Conservation (phyloP, 2,329 filamentous ascomycete species). For the Diplodia mutila region DNA sequence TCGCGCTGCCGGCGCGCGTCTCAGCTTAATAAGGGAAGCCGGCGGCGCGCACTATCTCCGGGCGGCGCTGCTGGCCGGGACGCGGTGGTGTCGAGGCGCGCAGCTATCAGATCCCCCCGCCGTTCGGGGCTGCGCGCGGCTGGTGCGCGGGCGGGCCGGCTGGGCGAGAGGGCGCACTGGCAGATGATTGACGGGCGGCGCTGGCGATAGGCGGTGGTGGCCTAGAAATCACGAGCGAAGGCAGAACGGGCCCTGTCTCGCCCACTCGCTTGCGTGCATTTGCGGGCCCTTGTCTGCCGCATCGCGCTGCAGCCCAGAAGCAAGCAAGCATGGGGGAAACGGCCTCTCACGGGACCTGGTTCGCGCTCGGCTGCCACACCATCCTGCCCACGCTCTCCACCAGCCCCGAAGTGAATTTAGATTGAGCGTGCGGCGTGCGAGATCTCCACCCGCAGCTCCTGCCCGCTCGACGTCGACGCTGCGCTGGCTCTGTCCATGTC, state of each 20-base stretch:
- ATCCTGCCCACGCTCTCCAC: conserved; percentile 15
- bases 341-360: conserved; percentile 24
- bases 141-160: conserved; percentile 20
- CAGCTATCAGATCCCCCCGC: conserved; percentile 21
- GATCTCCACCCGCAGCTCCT: conserved; percentile 20
- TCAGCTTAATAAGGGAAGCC: conserved; percentile 23
- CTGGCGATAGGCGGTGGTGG: conserved; percentile 18
- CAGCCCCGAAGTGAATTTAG: conserved; percentile 24
- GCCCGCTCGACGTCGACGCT: conserved; percentile 4
- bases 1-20: conserved; percentile 18
- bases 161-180: conserved; percentile 13
- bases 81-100: conserved; percentile 10
- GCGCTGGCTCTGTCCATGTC: conserved; percentile 20
- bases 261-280: conserved; percentile 26
- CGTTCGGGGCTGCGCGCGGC: conserved; percentile 18
- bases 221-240: conserved; percentile 20
- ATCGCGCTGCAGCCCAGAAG: conserved; percentile 24
- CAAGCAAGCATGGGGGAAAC: conserved; percentile 24
- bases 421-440: conserved; percentile 27
- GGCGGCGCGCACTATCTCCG: conserved; percentile 21
- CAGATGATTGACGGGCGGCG: conserved; percentile 20
- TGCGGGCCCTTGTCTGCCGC: conserved; percentile 19
- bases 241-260: conserved; percentile 13
- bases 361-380: conserved; percentile 23
- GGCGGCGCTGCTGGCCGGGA: not conserved